Base-by-base conservation (phyloP, 2,329 filamentous ascomycete genomes). In the Scedosporium boydii region DNA sequence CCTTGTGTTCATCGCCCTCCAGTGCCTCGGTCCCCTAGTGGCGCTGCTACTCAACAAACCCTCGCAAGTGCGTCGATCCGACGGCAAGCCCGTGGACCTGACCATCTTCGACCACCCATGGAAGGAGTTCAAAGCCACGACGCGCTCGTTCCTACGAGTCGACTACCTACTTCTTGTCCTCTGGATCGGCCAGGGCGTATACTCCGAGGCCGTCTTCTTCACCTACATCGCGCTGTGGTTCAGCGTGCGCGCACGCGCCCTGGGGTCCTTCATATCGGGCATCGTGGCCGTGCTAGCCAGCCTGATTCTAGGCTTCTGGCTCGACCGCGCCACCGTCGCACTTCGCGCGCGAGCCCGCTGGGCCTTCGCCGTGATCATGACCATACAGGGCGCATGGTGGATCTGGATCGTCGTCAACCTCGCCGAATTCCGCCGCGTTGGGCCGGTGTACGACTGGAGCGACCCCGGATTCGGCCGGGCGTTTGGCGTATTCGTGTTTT, bases 131-230 rank as follows among this genome's bases (percentile, higher is more conserved):
- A 83, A 82, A 64, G 76, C 78, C 1, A 89, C 83, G 1, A 75
- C 77, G 0, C 82, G 77, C 62, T 73, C 85, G 0, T 89, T 90
- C 66, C 73, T 86, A 38, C 83, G 77, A 1, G 83, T 78, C 51
- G 80, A 81, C 29, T 90, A 89, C 63, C 72, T 91, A 1, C 75
- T 90, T 0, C 77, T 90, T 1, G 6, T 90, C 2, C 79, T 87
- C 0, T 83, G 88, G 65, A 90, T 91, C 51, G 85, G 85, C 1
- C 86, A 90, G 66, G 85, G 85, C 0, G 87, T 89, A 0, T 91
- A 88, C 69, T 76, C 86, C 0, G 88, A 91, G 70, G 85, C 88
- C 0, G 87, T 91, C 0, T 89, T 87, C 72, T 90, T 87, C 70
- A 90, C 88, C 0, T 91, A 87, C 63, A 75, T 87, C 12, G 38